Evolutionary conservation across 805 yeast genomes (phyloP), one percentile per base, ranked within the genome.

Genomic region (Yamadazyma laniorum): DNA sequence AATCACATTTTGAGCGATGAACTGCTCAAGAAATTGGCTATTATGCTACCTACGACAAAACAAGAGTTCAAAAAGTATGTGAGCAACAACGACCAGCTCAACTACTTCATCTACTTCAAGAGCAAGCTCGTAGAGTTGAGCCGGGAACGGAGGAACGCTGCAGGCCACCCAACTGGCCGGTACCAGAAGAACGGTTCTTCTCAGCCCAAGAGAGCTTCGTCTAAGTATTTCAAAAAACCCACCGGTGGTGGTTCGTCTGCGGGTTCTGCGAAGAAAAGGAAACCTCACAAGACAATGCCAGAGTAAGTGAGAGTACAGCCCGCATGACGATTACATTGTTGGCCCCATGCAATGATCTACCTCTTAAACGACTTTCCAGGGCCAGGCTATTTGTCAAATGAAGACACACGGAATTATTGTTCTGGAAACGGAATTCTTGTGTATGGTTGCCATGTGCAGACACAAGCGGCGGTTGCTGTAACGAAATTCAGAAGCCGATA

Each of bases 11-110:
- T 64, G 3, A 42, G 53, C 18, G 69, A 65, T 29, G 47, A 37
- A 2, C 47, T 78, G 0, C 52, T 81, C 40, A 67, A 69, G 42
- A 80, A 77, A 30, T 72, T 82, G 79, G 78, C 85, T 0, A 45
- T 55, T 14, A 64, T 59, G 34, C 61, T 82, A 22, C 88, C 89
- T 1, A 64, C 67, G 2, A 71, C 68, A 12, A 69, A 70, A 31
- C 54, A 50, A 13, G 82, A 70, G 28, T 82, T 66, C 53, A 56
- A 63, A 5, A 54, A 51, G 34, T 48, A 78, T 33, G 55, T 51
- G 1, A 73, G 64, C 4, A 56, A 71, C 14, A 52, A 57, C 18
- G 56, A 58, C 5, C 66, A 58, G 23, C 35, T 52, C 21, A 52
- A 56, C 2, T 51, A 56, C 44, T 76, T 70, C 48, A 49, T 48